Evolutionary conservation across 2,329 filamentous ascomycete genomes (phyloP).

Genomic region (Aspergillus phoenicis): DNA sequence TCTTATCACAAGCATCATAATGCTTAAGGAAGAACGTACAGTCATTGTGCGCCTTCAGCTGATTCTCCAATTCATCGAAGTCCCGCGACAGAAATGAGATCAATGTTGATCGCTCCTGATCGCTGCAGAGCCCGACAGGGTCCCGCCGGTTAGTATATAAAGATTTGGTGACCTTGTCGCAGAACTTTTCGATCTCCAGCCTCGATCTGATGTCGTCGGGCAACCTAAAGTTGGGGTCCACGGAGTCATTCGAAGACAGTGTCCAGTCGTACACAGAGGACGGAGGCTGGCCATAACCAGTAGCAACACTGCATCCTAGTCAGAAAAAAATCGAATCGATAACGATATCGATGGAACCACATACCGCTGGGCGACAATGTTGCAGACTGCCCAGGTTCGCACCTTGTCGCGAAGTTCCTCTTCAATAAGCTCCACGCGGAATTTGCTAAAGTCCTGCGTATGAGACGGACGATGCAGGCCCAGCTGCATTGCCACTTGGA

Average conservation of each 20-base stretch:
- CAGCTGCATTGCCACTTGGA: slow-evolving; percentile 69
- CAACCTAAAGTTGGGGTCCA: slow-evolving; percentile 51
- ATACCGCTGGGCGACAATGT: slow-evolving; percentile 67
- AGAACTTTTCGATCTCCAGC: slow-evolving; percentile 61
- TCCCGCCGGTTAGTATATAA: slow-evolving; percentile 60
- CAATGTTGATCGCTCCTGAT: slow-evolving; percentile 48
- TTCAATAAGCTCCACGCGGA: slow-evolving; percentile 57
- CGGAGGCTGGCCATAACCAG: slow-evolving; percentile 69
- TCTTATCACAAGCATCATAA: not conserved
- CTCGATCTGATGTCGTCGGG: slow-evolving; percentile 55
- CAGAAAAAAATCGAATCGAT: slow-evolving; percentile 4
- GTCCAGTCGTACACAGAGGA: slow-evolving; percentile 64
- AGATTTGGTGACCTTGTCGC: slow-evolving; percentile 58
- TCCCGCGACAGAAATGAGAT: slow-evolving; percentile 51
- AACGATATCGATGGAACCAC: slow-evolving; percentile 17
- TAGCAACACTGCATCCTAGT: slow-evolving; percentile 55
- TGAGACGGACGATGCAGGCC: slow-evolving; percentile 66
- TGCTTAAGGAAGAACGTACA: slow-evolving; percentile 30
- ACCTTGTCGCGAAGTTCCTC: slow-evolving; percentile 66
- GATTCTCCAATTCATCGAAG: slow-evolving; percentile 56
- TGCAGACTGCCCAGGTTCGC: slow-evolving; percentile 69
- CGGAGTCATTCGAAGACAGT: slow-evolving; percentile 47
- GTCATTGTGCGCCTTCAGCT: slow-evolving; percentile 46
- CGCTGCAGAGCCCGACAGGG: slow-evolving; percentile 53
- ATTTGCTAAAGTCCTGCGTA: slow-evolving; percentile 59